These are phyloP conservation scores for Fusarium redolens DNA, from an alignment of 2,329 filamentous ascomycete species.

Conservation along the genomic window DNA sequence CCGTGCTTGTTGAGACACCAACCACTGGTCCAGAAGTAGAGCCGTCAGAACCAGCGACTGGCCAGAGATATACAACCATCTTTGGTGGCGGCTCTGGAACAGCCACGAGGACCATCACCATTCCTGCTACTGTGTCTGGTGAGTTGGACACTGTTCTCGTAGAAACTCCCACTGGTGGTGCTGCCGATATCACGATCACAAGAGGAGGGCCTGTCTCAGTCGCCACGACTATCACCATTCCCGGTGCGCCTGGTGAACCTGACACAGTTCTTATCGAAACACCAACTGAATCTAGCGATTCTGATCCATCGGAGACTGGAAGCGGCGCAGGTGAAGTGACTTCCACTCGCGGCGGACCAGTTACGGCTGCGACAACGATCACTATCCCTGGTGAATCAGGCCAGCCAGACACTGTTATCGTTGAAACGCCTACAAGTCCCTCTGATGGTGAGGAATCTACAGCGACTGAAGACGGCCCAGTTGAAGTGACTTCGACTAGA, in stretches of 20 bases:
- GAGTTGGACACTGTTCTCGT: slow-evolving; percentile 12
- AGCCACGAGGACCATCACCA: not conserved
- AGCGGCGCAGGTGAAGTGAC: not conserved
- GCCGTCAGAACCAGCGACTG: not conserved
- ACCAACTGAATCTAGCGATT: not conserved
- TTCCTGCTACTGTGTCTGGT: not conserved
- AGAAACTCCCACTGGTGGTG: slow-evolving; percentile 1
- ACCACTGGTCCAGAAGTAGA: not conserved
- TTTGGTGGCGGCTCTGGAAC: not conserved
- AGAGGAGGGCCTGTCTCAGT: slow-evolving; percentile 4
- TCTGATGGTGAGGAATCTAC: too few relatives aligned
- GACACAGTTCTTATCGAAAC: not conserved
- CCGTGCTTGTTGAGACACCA: slow-evolving; percentile 18
- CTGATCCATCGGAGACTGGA: not conserved
- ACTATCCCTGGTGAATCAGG: not conserved
- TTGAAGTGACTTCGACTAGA: not conserved
- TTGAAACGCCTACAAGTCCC: not conserved
- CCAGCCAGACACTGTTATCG: not conserved
- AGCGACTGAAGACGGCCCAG: accelerated
- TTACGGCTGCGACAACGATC: not conserved
- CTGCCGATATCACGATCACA: not conserved
- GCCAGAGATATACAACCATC: not conserved
- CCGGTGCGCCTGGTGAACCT: not conserved
- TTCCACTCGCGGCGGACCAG: not conserved
- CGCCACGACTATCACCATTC: not conserved